Conservation (phyloP, 768 basidiomycete genomes). For the Candolleomyces eurysporus region DNA sequence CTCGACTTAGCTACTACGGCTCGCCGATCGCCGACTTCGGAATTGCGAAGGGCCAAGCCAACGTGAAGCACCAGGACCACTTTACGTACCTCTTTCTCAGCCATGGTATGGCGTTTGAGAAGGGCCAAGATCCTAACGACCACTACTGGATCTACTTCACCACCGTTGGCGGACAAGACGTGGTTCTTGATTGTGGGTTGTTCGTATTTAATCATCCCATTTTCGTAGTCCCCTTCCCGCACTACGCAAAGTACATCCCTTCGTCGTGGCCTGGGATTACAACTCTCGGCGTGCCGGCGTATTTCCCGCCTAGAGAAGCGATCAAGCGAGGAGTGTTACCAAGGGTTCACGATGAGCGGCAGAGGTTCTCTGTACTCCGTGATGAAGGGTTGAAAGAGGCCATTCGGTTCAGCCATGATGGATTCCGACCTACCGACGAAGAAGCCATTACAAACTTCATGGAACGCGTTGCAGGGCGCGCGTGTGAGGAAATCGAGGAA, state of each 20-base stretch:
- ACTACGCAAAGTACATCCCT: not conserved
- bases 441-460: conserved; percentile 7
- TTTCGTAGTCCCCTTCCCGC: conserved; percentile 1
- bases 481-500: conserved; percentile 1
- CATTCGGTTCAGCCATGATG: not conserved
- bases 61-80: conserved; percentile 18
- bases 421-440: not conserved
- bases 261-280: not conserved
- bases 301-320: not conserved
- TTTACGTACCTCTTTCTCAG: conserved; percentile 16
- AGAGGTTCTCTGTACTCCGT: conserved; percentile 13
- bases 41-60: conserved; percentile 32
- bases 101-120: conserved; percentile 18
- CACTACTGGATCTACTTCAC: conserved; percentile 53
- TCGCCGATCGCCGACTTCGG: conserved; percentile 47
- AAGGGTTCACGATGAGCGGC: conserved; percentile 5
- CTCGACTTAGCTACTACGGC: conserved; percentile 31
- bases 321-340: not conserved
- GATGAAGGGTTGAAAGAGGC: conserved; percentile 5
- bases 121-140: conserved; percentile 41
- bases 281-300: not conserved
- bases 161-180: conserved; percentile 37
- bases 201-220: conserved; percentile 1
- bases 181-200: conserved; percentile 33
- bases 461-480: conserved; percentile 4